Percentiles rank a stretch among this genome's conserved stretches.
Evolutionary conservation across 139 green algal genomes (phyloP).

Genomic region (Volvox reticuliferus): DNA sequence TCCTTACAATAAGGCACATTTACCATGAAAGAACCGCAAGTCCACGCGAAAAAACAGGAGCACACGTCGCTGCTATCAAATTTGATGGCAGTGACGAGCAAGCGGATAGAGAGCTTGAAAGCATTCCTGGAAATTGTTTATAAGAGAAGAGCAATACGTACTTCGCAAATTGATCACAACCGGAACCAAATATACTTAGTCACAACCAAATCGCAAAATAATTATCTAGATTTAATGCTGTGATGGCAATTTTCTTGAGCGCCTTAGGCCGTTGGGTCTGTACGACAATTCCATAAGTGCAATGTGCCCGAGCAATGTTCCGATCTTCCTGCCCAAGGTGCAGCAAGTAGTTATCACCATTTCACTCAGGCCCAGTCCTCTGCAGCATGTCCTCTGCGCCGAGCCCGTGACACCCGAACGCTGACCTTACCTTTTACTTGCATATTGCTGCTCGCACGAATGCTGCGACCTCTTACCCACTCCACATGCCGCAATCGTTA

Average conservation of each 20-base stretch:
- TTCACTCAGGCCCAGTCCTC: no score
- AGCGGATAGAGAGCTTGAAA: not conserved
- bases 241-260: no score
- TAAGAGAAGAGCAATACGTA: not conserved
- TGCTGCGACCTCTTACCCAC: not conserved
- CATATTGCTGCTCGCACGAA: not conserved
- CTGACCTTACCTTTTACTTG: not conserved
- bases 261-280: no score
- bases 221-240: no score
- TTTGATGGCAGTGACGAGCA: not conserved
- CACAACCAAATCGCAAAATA: no score
- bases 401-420: not conserved
- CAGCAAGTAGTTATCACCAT: no score
- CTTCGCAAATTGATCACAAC: no score
- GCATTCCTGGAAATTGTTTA: not conserved
- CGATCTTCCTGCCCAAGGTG: no score
- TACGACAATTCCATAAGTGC: no score
- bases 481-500: not conserved
- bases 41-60: not conserved
- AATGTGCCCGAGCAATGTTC: no score
- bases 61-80: not conserved
- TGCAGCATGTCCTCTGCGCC: no score
- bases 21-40: constrained; percentile 31
- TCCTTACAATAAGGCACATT: not conserved
- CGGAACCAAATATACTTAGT: no score